phyloP scores from a whole-genome alignment of 768 basidiomycete species.

The Rhodosporidiobolus odoratus region DNA sequence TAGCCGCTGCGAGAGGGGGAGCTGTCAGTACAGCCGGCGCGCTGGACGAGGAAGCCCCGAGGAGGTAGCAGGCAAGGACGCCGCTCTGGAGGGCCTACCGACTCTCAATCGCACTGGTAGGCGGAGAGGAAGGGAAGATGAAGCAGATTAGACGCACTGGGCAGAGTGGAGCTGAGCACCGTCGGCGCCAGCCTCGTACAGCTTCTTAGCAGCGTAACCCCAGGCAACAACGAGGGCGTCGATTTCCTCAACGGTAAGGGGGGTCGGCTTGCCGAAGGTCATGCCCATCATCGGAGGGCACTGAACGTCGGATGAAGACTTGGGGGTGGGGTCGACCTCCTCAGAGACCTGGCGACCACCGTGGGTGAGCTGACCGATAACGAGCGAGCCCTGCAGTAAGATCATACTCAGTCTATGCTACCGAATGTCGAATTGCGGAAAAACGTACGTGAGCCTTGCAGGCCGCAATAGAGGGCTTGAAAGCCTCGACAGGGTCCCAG shows the following conservation, averaged over 20 bases:
- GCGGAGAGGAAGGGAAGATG: no score
- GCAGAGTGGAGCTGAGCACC: constrained; percentile 10
- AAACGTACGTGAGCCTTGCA: constrained; percentile 40
- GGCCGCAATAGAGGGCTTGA: constrained; percentile 41
- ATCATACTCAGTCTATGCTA: neutral
- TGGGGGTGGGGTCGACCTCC: constrained; percentile 10
- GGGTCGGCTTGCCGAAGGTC: constrained; percentile 31
- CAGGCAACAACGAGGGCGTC: constrained; percentile 46
- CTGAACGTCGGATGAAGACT: constrained; percentile 38
- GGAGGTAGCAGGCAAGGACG: no score
- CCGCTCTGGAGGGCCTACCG: no score
- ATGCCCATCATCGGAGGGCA: constrained; percentile 38
- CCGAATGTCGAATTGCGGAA: neutral
- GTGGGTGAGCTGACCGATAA: constrained; percentile 45
- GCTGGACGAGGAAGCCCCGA: no score
- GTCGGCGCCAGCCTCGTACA: constrained; percentile 6
- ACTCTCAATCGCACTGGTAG: no score
- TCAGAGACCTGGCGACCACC: constrained; percentile 40
- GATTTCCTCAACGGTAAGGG: constrained; percentile 48
- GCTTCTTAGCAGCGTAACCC: constrained; percentile 54
- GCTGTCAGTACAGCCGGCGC: no score
- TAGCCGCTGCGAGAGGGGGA: constrained; percentile 4
- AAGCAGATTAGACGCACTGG: no score
- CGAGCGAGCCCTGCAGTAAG: constrained; percentile 28
- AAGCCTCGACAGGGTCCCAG: constrained; percentile 42